Conservation (phyloP, 768 basidiomycete genomes). For the Trametes punicea region DNA sequence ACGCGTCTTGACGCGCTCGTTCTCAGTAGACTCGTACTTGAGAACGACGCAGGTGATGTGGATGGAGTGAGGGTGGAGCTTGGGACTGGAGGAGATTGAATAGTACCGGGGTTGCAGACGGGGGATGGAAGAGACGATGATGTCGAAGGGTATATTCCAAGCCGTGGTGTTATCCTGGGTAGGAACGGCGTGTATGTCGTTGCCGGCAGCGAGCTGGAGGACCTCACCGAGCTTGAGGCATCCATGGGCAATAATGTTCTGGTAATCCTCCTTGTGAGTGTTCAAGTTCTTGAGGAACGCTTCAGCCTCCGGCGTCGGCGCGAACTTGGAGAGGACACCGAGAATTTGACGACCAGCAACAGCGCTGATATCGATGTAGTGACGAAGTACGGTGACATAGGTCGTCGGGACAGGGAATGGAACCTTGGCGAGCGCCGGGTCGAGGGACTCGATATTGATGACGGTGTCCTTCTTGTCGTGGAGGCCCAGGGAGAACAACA, state of each 20-base stretch:
- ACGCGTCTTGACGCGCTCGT: conserved; percentile 50
- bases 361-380: conserved; percentile 96
- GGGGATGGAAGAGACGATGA: conserved; percentile 88
- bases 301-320: conserved; percentile 77
- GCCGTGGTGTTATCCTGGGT: conserved; percentile 71
- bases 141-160: conserved; percentile 96
- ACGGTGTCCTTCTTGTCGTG: conserved; percentile 75
- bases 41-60: conserved; percentile 96
- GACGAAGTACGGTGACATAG: conserved; percentile 86
- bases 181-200: conserved; percentile 57
- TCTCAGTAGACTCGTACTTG: conserved; percentile 75
- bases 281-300: conserved; percentile 72
- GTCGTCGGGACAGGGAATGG: conserved; percentile 98
- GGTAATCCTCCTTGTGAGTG: conserved; percentile 85
- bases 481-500: conserved; percentile 83
- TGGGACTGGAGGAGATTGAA: conserved; percentile 97
- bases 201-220: conserved; percentile 84
- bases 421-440: conserved; percentile 96
- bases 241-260: conserved; percentile 67
- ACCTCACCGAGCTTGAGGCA: conserved; percentile 93
- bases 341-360: conserved; percentile 93
- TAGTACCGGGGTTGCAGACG: conserved; percentile 97
- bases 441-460: conserved; percentile 93
- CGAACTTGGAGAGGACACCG: conserved; percentile 81
- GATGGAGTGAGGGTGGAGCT: conserved; percentile 82